Evolutionary conservation across 148 eudicot genomes (phyloP).

Genomic region (Hydrangea macrophylla): DNA sequence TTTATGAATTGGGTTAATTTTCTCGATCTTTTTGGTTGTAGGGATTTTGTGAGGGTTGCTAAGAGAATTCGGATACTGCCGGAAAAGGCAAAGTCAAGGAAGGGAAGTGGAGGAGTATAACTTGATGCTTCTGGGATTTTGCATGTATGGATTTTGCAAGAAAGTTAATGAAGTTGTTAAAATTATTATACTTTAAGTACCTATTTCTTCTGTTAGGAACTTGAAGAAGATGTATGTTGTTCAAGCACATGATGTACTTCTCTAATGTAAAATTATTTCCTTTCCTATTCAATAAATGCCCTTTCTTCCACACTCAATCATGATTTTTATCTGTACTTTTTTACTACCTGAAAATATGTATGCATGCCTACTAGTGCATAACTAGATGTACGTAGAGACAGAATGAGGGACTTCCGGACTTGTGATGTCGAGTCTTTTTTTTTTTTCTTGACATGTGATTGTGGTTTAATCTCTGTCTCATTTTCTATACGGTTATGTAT

Average conservation of each 20-base stretch:
- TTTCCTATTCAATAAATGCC: constrained; percentile 4
- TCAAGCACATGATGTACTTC: background rate
- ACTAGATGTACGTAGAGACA: too few relatives aligned
- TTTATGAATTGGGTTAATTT: background rate
- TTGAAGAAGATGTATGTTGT: background rate
- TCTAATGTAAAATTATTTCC: background rate
- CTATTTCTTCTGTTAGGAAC: background rate
- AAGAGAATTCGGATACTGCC: constrained; percentile 82
- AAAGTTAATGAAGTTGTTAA: background rate
- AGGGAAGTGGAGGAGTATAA: constrained; percentile 25
- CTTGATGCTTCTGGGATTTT: constrained; percentile 3
- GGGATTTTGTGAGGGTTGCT: constrained; percentile 85
- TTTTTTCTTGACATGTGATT: too few relatives aligned
- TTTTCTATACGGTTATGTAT: too few relatives aligned
- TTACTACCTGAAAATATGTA: too few relatives aligned
- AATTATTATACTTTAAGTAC: too few relatives aligned
- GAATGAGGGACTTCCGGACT: too few relatives aligned
- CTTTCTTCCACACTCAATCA: too few relatives aligned
- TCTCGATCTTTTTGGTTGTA: constrained; percentile 13
- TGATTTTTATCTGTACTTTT: too few relatives aligned
- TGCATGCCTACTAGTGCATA: too few relatives aligned
- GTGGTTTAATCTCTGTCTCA: too few relatives aligned
- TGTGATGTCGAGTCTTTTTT: too few relatives aligned
- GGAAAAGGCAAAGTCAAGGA: constrained; percentile 55
- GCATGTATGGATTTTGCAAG: background rate